Conservation (phyloP, 2,329 filamentous ascomycete genomes). For the Microdochium nivale region DNA sequence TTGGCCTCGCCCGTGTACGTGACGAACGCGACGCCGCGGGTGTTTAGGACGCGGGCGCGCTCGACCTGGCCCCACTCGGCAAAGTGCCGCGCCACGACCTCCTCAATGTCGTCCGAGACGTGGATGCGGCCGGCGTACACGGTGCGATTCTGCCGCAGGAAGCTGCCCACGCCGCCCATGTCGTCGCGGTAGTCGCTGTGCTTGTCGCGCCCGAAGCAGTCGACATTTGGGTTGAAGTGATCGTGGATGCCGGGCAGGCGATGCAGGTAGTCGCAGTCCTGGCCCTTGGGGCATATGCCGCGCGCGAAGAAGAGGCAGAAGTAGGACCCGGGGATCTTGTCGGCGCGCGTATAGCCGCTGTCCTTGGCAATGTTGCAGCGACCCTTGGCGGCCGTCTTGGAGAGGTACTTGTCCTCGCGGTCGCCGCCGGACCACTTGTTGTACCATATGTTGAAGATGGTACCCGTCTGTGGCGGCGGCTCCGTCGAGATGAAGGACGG, state of each 20-base stretch:
- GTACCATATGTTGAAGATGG: slow-evolving; percentile 97
- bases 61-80: slow-evolving; percentile 95
- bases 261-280: slow-evolving; percentile 92
- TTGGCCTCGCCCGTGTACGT: slow-evolving; percentile 90
- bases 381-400: slow-evolving; percentile 71
- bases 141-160: slow-evolving; percentile 88
- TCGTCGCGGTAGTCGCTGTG: slow-evolving; percentile 90
- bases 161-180: slow-evolving; percentile 94
- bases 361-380: slow-evolving; percentile 83
- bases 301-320: slow-evolving; percentile 90
- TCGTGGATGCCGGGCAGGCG: slow-evolving; percentile 80
- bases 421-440: slow-evolving; percentile 98
- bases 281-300: slow-evolving; percentile 75
- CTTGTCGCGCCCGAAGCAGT: slow-evolving; percentile 93
- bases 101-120: slow-evolving; percentile 93
- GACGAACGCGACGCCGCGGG: slow-evolving; percentile 85
- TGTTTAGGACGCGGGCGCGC: slow-evolving; percentile 78
- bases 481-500: slow-evolving; percentile 74
- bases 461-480: slow-evolving; percentile 84
- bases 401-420: slow-evolving; percentile 82
- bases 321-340: slow-evolving; percentile 69
- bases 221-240: slow-evolving; percentile 85
- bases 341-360: slow-evolving; percentile 69
- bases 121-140: slow-evolving; percentile 91
- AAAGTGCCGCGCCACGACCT: slow-evolving; percentile 90